Evolutionary conservation across 208 protist species (phyloP).

Genomic region (Herpetomonas samuelpessoai): DNA sequence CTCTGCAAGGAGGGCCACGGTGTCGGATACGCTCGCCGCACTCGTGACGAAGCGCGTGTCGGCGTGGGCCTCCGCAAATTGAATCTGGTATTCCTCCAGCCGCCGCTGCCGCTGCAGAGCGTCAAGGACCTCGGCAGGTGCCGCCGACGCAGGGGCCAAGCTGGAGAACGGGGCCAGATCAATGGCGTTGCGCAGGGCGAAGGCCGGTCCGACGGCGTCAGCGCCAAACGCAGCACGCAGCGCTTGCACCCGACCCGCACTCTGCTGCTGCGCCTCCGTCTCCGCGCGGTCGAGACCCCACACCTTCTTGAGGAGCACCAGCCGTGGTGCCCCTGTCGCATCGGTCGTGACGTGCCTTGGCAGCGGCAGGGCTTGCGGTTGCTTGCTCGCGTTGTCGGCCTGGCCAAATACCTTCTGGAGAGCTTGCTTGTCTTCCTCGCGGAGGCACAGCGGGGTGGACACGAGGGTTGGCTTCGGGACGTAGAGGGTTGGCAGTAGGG

Average conservation of each 20-base stretch:
- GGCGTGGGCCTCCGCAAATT: slow-evolving; percentile 20
- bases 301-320: background rate
- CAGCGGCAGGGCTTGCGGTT: background rate
- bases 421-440: background rate
- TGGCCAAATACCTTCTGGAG: background rate
- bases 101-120: slow-evolving; percentile 6
- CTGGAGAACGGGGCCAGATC: background rate
- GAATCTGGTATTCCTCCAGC: slow-evolving; percentile 14
- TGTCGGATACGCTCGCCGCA: slow-evolving; percentile 21
- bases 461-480: background rate
- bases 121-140: background rate
- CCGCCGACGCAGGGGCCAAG: background rate
- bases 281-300: background rate
- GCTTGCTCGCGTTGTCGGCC: background rate
- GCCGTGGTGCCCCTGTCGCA: background rate
- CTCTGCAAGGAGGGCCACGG: slow-evolving; percentile 19
- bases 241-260: background rate
- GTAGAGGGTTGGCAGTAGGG: background rate
- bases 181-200: background rate
- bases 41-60: slow-evolving; percentile 20
- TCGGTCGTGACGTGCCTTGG: background rate
- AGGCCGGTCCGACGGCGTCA: background rate
- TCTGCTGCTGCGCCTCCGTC: background rate
- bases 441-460: background rate
- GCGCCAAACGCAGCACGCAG: background rate